Conservation (phyloP, 768 basidiomycete species). For the Bullera alba region DNA sequence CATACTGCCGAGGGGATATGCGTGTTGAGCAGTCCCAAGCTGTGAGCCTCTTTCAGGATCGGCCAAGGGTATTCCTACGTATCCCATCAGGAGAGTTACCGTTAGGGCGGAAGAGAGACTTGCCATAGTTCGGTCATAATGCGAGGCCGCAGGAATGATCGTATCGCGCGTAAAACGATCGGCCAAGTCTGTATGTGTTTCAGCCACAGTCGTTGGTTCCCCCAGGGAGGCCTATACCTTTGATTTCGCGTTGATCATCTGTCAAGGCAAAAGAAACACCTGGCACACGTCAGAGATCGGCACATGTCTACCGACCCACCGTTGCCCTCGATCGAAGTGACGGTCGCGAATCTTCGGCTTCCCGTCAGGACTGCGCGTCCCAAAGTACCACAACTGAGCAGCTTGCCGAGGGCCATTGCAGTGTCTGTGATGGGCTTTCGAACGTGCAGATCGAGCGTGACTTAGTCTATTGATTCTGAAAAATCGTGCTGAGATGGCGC, state of each 20-base stretch:
- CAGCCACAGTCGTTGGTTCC: too few relatives aligned
- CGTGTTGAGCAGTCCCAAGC: slow-evolving; percentile 45
- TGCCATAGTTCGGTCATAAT: slow-evolving; percentile 46
- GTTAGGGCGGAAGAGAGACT: not conserved
- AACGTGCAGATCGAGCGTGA: too few relatives aligned
- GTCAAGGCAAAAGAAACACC: slow-evolving; percentile 39
- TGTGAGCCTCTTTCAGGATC: slow-evolving; percentile 47
- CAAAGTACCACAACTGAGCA: too few relatives aligned
- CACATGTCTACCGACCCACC: too few relatives aligned
- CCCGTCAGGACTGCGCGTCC: too few relatives aligned
- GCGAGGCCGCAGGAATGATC: slow-evolving; percentile 45
- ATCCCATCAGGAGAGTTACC: not conserved
- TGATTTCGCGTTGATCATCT: slow-evolving; percentile 46
- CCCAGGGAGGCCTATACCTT: too few relatives aligned
- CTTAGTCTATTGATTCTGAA: too few relatives aligned
- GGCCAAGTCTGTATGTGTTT: slow-evolving; percentile 40
- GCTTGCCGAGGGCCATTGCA: too few relatives aligned
- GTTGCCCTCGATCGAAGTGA: not conserved
- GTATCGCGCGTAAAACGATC: slow-evolving; percentile 31
- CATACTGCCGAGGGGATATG: slow-evolving; percentile 46
- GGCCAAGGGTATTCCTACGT: slow-evolving; percentile 45
- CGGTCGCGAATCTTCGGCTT: too few relatives aligned
- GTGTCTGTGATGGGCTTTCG: too few relatives aligned
- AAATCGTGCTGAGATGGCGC: too few relatives aligned
- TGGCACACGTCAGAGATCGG: slow-evolving; percentile 1